Conservation (phyloP, 495 filamentous ascomycete species). For the Penicillium crystallinum region DNA sequence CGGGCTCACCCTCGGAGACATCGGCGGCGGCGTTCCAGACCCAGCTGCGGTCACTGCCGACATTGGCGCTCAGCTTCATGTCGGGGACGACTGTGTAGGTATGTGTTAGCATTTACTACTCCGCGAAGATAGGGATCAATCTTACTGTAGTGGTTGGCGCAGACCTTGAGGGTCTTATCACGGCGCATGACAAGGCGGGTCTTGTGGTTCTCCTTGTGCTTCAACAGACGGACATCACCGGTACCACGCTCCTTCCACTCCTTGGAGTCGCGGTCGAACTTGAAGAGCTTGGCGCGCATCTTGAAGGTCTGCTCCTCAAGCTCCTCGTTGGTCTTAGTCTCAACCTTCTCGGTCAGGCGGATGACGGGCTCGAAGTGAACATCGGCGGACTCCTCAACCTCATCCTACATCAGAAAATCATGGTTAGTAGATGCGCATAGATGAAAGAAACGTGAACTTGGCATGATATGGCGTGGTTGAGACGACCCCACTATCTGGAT, state of each 20-base stretch:
- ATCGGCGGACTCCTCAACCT: slow-evolving; percentile 76
- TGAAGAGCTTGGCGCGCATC: slow-evolving; percentile 99
- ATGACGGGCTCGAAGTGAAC: slow-evolving; percentile 97
- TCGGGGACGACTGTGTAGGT: slow-evolving; percentile 84
- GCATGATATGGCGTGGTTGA: not conserved
- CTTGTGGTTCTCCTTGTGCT: slow-evolving; percentile 98
- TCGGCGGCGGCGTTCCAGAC: slow-evolving; percentile 98
- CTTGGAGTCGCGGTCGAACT: slow-evolving; percentile 80
- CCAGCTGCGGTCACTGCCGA: slow-evolving; percentile 97
- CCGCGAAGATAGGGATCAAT: slow-evolving; percentile 1
- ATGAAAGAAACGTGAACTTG: not conserved
- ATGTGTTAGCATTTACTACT: slow-evolving; percentile 14
- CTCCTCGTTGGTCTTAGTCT: slow-evolving; percentile 98
- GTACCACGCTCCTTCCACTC: slow-evolving; percentile 99
- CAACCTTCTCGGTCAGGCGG: slow-evolving; percentile 89
- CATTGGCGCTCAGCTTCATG: slow-evolving; percentile 97
- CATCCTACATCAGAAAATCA: slow-evolving; percentile 40
- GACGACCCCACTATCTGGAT: slow-evolving; percentile 5
- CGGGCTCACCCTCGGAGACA: slow-evolving; percentile 96
- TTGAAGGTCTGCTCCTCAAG: slow-evolving; percentile 95
- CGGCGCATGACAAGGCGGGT: slow-evolving; percentile 96
- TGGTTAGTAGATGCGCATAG: slow-evolving; percentile 1
- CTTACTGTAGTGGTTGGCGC: slow-evolving; percentile 99
- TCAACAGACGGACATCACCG: slow-evolving; percentile 90
- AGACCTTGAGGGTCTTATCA: slow-evolving; percentile 99